Evolutionary conservation across 495 filamentous ascomycete genomes (phyloP).

Genomic region (Aspergillus biplanus): DNA sequence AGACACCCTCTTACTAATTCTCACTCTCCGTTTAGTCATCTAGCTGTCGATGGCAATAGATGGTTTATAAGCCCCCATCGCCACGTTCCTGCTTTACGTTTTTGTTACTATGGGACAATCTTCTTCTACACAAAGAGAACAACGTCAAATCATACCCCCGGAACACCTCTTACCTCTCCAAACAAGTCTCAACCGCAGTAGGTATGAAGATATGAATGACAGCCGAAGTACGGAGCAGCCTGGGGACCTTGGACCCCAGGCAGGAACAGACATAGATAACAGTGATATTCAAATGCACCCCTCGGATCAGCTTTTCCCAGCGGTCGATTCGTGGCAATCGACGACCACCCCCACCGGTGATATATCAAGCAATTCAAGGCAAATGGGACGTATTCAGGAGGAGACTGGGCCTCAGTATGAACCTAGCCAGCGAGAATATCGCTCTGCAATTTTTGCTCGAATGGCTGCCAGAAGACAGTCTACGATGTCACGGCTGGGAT

Average conservation of each 20-base stretch:
- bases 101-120: conserved; percentile 55
- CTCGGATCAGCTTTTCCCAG: conserved; percentile 19
- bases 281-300: conserved; percentile 23
- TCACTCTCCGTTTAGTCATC: conserved; percentile 25
- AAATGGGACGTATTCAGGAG: conserved; percentile 43
- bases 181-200: conserved; percentile 30
- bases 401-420: conserved; percentile 35
- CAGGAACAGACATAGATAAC: conserved; percentile 24
- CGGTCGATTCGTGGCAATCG: conserved; percentile 31
- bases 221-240: conserved; percentile 35
- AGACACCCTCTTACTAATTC: conserved; percentile 27
- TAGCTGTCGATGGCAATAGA: conserved; percentile 39
- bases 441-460: conserved; percentile 42
- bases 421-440: conserved; percentile 33
- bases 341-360: conserved; percentile 22
- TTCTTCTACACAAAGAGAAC: conserved; percentile 48
- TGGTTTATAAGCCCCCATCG: conserved; percentile 29
- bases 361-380: conserved; percentile 19
- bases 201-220: conserved; percentile 50
- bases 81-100: conserved; percentile 21
- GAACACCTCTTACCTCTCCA: conserved; percentile 29
- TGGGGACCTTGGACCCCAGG: conserved; percentile 29
- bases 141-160: conserved; percentile 33
- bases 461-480: conserved; percentile 53
- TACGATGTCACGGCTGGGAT: conserved; percentile 55